Base-by-base conservation (phyloP, 1,284 basidiomycete genomes). In the Phellopilus nigrolimitatus region DNA sequence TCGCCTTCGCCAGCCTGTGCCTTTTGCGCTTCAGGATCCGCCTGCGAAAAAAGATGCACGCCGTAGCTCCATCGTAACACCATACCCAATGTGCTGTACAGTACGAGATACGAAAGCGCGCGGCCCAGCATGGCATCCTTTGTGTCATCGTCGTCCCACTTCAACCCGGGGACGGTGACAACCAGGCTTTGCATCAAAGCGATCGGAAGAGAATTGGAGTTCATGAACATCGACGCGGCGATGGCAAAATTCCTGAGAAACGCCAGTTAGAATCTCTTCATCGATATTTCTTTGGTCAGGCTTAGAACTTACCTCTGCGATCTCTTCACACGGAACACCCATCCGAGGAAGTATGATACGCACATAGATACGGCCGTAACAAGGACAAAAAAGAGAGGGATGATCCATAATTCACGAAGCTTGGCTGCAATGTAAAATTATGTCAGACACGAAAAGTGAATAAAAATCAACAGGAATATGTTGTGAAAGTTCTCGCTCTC, bases 1-100 rank as follows among this genome's bases (percentile, higher is more conserved):
- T 48, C 33, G n/a, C 19, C 24, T 13, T 34, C 41, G 45, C 60
- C 40, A 10, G 57, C 40, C 22, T 17, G n/a, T 31, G 31, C 13
- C 7, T 61, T 61, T 36, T 68, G 64, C 6, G 51, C 57, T 5
- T 76, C 73, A 49, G 82, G 78, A 57, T 94, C 88, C 1, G 86
- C 84, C 54, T 78, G 76, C 0, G 88, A 79, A 7, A 95, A 75
- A 0, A 94, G 73, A 48, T 77, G 78, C 13, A 95, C 84, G 15
- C 91, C 91, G 61, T 30, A 53, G 24, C 46, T 49, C 46, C 46
- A 48, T 27, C 83, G 57, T 62, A 89, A 86, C 60, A 95, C 80
- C 90, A 95, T 95, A 50, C 94, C 93, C 37, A 97, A 75, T 0
- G 94, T 97, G 54, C 89, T 93, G 66, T 94, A 95, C 15, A 97